phyloP scores from a whole-genome alignment of 2,329 filamentous ascomycete species.

The Reticulascus tulasneorum region DNA sequence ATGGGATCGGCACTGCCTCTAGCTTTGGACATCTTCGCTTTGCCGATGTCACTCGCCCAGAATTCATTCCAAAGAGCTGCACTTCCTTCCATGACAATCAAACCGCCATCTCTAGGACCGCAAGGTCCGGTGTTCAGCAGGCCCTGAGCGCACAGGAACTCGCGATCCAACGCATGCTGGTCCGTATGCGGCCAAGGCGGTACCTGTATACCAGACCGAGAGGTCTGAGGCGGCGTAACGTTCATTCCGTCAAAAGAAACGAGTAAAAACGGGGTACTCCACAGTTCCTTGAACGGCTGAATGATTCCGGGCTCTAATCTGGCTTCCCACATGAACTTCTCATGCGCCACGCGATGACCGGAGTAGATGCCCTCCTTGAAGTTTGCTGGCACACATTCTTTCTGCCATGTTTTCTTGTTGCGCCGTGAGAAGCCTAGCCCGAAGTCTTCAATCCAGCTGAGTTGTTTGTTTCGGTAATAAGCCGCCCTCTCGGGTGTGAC shows the following conservation, averaged over 20 bases:
- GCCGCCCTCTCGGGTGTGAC: constrained; percentile 31
- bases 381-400: constrained; percentile 36
- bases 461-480: constrained; percentile 34
- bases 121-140: constrained; percentile 39
- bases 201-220: constrained; percentile 31
- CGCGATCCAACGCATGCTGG: constrained; percentile 34
- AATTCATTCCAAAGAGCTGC: constrained; percentile 38
- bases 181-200: constrained; percentile 42
- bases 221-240: constrained; percentile 36
- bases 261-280: constrained; percentile 26
- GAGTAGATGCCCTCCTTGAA: constrained; percentile 42
- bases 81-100: constrained; percentile 40
- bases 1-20: constrained; percentile 19
- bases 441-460: constrained; percentile 38
- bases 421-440: constrained; percentile 33
- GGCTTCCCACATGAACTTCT: constrained; percentile 41
- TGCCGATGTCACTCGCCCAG: no score
- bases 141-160: constrained; percentile 39
- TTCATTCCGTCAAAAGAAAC: constrained; percentile 30
- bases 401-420: constrained; percentile 34
- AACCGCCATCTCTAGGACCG: constrained; percentile 40
- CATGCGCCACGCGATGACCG: constrained; percentile 32
- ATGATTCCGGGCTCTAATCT: constrained; percentile 35
- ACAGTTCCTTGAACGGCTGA: constrained; percentile 36
- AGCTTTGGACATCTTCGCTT: no score